Conservation (phyloP, 768 basidiomycete genomes). For the Mycena galericulata region DNA sequence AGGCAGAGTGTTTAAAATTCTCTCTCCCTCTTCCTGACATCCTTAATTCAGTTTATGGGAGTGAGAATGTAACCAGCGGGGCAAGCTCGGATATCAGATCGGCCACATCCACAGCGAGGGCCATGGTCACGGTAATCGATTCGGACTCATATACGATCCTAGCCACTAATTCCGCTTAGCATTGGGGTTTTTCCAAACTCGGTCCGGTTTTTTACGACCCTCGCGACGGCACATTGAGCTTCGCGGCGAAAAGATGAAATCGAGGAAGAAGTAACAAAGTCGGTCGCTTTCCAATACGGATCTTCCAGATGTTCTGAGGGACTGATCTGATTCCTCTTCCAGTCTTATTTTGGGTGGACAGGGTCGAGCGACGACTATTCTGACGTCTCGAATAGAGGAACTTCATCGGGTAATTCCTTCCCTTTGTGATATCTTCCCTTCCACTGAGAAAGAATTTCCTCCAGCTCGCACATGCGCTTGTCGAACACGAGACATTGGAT, state of each 20-base stretch:
- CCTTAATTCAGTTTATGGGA: constrained; percentile 77
- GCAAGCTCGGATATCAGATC: constrained; percentile 88
- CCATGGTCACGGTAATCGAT: constrained; percentile 87
- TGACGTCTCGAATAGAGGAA: constrained; percentile 78
- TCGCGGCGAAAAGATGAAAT: constrained; percentile 85
- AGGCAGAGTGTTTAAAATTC: constrained; percentile 42
- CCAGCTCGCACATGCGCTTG: constrained; percentile 90
- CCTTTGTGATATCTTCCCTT: constrained; percentile 21
- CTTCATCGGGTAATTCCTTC: constrained; percentile 71
- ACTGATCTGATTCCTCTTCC: constrained; percentile 28
- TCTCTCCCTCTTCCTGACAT: constrained; percentile 32
- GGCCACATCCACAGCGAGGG: constrained; percentile 83
- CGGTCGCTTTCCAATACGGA: constrained; percentile 46
- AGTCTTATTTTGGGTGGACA: constrained; percentile 79
- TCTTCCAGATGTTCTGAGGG: constrained; percentile 21
- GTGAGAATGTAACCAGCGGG: constrained; percentile 90
- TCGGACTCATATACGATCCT: constrained; percentile 7
- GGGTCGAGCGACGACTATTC: constrained; percentile 69
- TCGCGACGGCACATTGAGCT: constrained; percentile 75
- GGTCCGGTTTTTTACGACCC: constrained; percentile 89
- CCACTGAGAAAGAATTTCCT: constrained; percentile 27
- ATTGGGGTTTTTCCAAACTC: constrained; percentile 86
- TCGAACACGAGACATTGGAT: constrained; percentile 95
- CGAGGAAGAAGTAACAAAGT: constrained; percentile 89
- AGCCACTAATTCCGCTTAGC: constrained; percentile 49